Conservation (phyloP, 129 eudicot species). For the Helianthus annuus region HanXRQr2.0-SUNRISE NC_035442.2:24186817-24187316, state of each 20-base stretch:
- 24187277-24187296: too few species aligned
- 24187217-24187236: too few species aligned
- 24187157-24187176: too few species aligned
- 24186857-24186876: slow-evolving; percentile 8
- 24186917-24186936: slow-evolving; percentile 63
- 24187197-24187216: too few species aligned
- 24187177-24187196: too few species aligned
- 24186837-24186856: neutral
- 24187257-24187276: too few species aligned
- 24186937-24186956: slow-evolving; percentile 76
- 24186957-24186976: slow-evolving; percentile 78
- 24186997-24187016: slow-evolving; percentile 11
- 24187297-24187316: too few species aligned
- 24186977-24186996: slow-evolving; percentile 49
- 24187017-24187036: neutral
- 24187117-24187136: too few species aligned
- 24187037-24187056: neutral
- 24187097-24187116: neutral
- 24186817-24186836: neutral
- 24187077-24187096: neutral
- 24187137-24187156: too few species aligned
- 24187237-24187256: too few species aligned
- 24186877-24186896: slow-evolving; percentile 12
- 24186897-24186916: slow-evolving; percentile 49
- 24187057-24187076: neutral